Percentiles rank a stretch among this genome's conserved stretches.
Conservation (phyloP, 2,329 filamentous ascomycete species). For the Colletotrichum sp. region DNA sequence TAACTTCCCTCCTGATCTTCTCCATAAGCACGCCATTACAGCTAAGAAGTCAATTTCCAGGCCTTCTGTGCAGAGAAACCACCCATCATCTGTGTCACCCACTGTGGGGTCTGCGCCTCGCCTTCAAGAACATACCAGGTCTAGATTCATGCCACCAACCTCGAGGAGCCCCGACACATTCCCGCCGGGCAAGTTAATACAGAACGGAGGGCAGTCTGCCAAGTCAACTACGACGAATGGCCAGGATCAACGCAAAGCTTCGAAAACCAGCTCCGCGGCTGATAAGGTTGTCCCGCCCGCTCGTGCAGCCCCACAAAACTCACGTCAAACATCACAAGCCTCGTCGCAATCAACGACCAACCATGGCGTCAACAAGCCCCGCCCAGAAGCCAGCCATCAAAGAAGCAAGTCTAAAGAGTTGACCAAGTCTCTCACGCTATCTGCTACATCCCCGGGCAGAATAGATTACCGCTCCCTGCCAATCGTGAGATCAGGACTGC, state of each 20-base stretch:
- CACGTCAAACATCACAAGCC: not conserved
- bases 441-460: not conserved
- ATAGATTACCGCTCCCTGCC: not conserved
- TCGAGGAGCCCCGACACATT: not conserved
- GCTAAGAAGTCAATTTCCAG: not conserved
- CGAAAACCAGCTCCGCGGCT: not conserved
- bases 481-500: not conserved
- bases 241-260: not conserved
- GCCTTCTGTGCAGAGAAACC: not conserved
- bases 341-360: not conserved
- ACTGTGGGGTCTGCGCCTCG: not conserved
- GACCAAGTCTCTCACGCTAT: not conserved
- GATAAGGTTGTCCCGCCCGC: not conserved
- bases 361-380: not conserved
- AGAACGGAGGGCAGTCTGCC: not conserved
- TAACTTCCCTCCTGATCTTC: not conserved
- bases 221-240: not conserved
- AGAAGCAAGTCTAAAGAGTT: not conserved
- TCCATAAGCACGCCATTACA: not conserved
- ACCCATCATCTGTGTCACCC: not conserved
- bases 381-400: not conserved
- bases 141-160: not conserved
- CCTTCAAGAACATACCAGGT: not conserved
- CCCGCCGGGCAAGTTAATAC: not conserved
- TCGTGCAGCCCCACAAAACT: not conserved